Percentiles rank a stretch among this genome's conserved stretches.
Evolutionary conservation across 2,329 filamentous ascomycete species (phyloP).

Genomic region (Zymoseptoria brevis): DNA sequence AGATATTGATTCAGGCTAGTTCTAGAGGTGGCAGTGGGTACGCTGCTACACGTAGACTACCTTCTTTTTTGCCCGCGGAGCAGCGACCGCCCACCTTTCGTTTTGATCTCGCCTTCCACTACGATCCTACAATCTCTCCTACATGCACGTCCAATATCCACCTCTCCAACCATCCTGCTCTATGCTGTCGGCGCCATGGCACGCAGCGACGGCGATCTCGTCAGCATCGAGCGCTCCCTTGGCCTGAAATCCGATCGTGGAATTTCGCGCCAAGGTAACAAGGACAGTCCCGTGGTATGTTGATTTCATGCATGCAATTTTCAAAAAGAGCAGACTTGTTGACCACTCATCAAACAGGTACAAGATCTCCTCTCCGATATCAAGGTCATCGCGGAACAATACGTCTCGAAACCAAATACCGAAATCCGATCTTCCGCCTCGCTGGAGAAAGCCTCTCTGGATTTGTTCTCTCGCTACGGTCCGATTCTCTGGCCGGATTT

Average conservation of each 20-base stretch:
- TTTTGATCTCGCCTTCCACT: not conserved
- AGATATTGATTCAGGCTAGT: too few relatives aligned
- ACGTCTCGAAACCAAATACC: slow-evolving; percentile 7
- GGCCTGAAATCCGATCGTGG: slow-evolving; percentile 12
- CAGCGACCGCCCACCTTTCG: not conserved
- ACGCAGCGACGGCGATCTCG: slow-evolving; percentile 7
- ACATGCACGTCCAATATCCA: not conserved
- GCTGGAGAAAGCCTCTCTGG: slow-evolving; percentile 8
- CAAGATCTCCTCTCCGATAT: slow-evolving; percentile 11
- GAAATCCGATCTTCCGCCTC: slow-evolving; percentile 9
- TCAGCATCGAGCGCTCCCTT: slow-evolving; percentile 11
- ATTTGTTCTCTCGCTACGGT: slow-evolving; percentile 8
- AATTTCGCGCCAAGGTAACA: slow-evolving; percentile 13
- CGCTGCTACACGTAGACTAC: too few relatives aligned
- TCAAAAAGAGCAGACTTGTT: not conserved
- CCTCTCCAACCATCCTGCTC: not conserved
- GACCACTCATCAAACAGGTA: slow-evolving; percentile 1
- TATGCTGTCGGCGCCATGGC: not conserved
- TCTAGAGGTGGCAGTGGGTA: too few relatives aligned
- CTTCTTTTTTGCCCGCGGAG: too few relatives aligned
- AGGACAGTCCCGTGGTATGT: slow-evolving; percentile 3
- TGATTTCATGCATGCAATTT: not conserved
- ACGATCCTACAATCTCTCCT: not conserved
- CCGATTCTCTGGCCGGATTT: slow-evolving; percentile 9
- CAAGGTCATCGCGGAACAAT: slow-evolving; percentile 9